Evolutionary conservation across 345 rosid species (phyloP).

Genomic region (Carallia brachiata): DNA sequence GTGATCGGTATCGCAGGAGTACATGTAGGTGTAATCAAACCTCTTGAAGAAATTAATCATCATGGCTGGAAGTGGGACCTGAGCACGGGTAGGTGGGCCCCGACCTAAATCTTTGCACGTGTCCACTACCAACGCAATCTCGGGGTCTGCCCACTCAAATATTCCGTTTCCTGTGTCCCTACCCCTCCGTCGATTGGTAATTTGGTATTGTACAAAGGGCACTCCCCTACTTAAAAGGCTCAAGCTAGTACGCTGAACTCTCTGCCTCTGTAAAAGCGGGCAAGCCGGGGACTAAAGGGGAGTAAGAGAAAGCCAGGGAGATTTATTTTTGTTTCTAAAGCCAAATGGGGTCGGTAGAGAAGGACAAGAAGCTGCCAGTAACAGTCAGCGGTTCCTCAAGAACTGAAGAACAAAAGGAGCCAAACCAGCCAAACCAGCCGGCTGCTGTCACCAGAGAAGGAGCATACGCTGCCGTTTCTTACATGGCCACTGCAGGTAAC

Average conservation of each 20-base stretch:
- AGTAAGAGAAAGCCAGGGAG: neutral
- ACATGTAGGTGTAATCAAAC: too few species aligned
- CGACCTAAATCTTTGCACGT: neutral
- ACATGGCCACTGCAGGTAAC: slow-evolving; percentile 53
- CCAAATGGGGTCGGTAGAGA: slow-evolving; percentile 5
- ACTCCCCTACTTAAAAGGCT: neutral
- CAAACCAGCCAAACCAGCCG: too few species aligned
- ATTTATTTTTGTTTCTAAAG: neutral
- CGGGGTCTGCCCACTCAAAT: neutral
- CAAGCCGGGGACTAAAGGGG: too few species aligned
- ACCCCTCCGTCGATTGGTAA: too few species aligned
- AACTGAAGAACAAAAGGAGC: neutral
- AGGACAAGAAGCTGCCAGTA: neutral
- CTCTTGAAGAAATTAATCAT: neutral
- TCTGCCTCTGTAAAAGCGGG: neutral
- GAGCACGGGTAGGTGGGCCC: neutral
- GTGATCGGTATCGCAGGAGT: too few species aligned
- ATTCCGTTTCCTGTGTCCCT: neutral
- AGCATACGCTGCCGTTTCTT: slow-evolving; percentile 54
- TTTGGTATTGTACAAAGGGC: too few species aligned
- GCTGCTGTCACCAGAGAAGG: slow-evolving; percentile 39
- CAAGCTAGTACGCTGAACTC: too few species aligned
- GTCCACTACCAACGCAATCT: slow-evolving; percentile 7
- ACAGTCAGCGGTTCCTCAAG: neutral
- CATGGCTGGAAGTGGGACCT: slow-evolving; percentile 2